Evolutionary conservation across 2,329 filamentous ascomycete genomes (phyloP).

Genomic region (Sordariomycetes sp.): DNA sequence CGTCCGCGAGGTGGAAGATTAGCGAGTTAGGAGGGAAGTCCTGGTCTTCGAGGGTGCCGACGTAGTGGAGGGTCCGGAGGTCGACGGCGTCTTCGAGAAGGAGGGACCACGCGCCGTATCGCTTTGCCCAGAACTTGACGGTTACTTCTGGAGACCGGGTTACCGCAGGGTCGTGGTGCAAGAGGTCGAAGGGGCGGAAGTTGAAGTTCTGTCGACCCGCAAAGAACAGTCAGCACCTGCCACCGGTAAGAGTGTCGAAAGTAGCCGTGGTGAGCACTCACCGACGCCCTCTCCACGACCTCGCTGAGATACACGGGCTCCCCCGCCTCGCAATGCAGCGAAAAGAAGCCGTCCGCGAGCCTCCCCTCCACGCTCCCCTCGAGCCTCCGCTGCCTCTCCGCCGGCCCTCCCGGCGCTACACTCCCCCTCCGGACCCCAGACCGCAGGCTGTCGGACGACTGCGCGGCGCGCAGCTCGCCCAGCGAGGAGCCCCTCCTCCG

Average conservation of each 20-base stretch:
- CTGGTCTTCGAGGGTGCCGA: conserved; percentile 58
- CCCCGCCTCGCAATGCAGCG: conserved; percentile 55
- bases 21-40: conserved; percentile 71
- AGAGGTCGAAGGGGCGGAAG: conserved; percentile 74
- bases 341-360: conserved; percentile 80
- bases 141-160: conserved; percentile 53
- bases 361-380: conserved; percentile 61
- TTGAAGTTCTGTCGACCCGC: conserved; percentile 54
- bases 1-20: conserved; percentile 74
- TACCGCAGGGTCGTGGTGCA: conserved; percentile 44
- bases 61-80: conserved; percentile 61
- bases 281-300: conserved; percentile 60
- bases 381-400: conserved; percentile 53
- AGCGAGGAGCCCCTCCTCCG: not conserved
- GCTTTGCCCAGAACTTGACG: conserved; percentile 62
- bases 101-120: conserved; percentile 37
- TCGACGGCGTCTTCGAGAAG: conserved; percentile 63
- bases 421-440: conserved; percentile 8
- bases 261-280: conserved; percentile 13
- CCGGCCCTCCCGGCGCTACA: conserved; percentile 7
- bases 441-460: conserved; percentile 36
- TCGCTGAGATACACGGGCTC: conserved; percentile 84
- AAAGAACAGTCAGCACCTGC: not conserved
- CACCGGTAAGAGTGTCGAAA: not conserved
- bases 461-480: conserved; percentile 37